Conservation (phyloP, 306 rosid species). For the Styphnolobium japonicum region DNA sequence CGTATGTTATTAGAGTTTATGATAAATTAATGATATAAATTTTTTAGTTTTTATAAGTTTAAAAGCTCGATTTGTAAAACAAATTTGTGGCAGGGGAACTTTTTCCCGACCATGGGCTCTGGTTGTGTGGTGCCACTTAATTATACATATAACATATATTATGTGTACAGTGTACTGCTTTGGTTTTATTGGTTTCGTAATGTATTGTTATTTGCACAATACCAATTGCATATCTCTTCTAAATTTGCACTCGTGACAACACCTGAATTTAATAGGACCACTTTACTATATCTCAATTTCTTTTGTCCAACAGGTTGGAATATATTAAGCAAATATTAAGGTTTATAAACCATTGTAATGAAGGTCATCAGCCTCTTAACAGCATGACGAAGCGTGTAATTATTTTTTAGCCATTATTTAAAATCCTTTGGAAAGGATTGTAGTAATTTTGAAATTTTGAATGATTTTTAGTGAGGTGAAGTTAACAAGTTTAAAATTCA, state of each 20-base stretch:
- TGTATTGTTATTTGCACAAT: conserved; percentile 1
- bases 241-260: background rate
- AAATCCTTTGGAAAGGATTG: no score
- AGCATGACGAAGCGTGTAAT: no score
- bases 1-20: conserved; percentile 26
- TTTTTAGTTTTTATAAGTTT: background rate
- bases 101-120: background rate
- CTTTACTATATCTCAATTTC: no score
- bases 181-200: background rate
- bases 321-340: no score
- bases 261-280: no score
- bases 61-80: background rate
- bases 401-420: no score
- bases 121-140: background rate
- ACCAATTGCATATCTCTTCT: background rate
- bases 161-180: background rate
- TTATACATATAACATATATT: background rate
- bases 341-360: no score
- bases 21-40: conserved; percentile 31
- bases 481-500: no score
- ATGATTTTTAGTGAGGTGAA: no score
- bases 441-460: no score
- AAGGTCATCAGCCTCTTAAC: no score
- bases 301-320: no score
- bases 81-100: conserved; percentile 15